These are phyloP conservation scores for Spinacia oleracea DNA, from an alignment of 179 eudicot genomes.

Conservation along the genomic window DNA sequence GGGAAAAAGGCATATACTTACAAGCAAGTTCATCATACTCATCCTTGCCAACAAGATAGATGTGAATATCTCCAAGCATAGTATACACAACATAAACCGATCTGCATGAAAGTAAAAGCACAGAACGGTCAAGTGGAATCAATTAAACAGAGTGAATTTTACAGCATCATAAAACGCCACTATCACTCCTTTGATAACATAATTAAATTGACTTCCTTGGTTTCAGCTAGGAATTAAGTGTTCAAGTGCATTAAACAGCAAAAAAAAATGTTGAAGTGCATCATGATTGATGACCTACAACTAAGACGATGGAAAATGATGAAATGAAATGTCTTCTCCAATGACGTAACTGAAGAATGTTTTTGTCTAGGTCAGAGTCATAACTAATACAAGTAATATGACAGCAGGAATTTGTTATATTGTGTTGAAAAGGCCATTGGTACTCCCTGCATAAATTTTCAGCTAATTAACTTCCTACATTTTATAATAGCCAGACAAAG, in stretches of 20 bases:
- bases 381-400: neutral
- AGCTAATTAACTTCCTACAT: neutral
- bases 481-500: no score
- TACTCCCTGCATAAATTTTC: neutral
- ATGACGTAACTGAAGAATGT: neutral
- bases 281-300: neutral
- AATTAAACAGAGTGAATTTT: neutral
- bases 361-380: no score
- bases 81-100: constrained; percentile 94
- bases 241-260: neutral
- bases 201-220: neutral
- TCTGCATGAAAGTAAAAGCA: constrained; percentile 41
- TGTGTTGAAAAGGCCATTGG: neutral
- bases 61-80: constrained; percentile 89
- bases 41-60: constrained; percentile 94
- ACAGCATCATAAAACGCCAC: neutral
- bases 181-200: neutral
- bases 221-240: neutral
- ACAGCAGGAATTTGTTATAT: neutral
- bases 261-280: neutral
- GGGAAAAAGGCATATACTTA: constrained; percentile 42
- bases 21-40: constrained; percentile 97
- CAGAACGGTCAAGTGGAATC: neutral
- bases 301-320: neutral
- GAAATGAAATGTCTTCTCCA: neutral